Conservation (phyloP, 1,284 basidiomycete species). For the Sphaerobolus stellatus region DNA sequence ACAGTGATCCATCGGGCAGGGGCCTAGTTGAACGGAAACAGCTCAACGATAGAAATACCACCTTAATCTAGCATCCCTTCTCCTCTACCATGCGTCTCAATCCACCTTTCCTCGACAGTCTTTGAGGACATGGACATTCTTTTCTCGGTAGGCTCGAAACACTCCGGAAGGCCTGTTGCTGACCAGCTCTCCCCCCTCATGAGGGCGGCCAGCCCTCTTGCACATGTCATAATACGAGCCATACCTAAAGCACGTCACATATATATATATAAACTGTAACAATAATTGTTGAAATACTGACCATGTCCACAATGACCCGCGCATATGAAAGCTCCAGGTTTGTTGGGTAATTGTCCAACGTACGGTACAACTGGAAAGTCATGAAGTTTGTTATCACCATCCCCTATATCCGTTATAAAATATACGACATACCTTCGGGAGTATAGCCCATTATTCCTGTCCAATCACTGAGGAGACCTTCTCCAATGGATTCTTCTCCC, state of each 20-base stretch:
- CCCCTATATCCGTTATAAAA: neutral
- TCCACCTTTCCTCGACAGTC: neutral
- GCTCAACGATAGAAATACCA: too few species aligned
- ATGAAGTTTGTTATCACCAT: neutral
- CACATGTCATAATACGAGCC: constrained; percentile 29
- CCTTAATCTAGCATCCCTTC: too few species aligned
- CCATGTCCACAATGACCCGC: constrained; percentile 32
- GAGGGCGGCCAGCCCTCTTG: constrained; percentile 25
- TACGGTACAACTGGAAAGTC: constrained; percentile 23
- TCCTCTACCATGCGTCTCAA: constrained; percentile 4
- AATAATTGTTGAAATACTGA: constrained; percentile 2
- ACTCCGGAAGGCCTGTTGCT: constrained; percentile 28
- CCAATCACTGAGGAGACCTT: constrained; percentile 28
- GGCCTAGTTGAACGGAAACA: too few species aligned
- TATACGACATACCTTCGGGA: constrained; percentile 16
- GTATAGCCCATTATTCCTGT: constrained; percentile 31
- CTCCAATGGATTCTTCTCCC: constrained; percentile 24
- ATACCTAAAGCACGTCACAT: constrained; percentile 13
- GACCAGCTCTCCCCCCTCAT: constrained; percentile 22
- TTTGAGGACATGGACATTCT: constrained; percentile 1
- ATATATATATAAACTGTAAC: neutral
- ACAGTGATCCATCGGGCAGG: too few species aligned
- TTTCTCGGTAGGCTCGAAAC: constrained; percentile 26
- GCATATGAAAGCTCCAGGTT: constrained; percentile 26
- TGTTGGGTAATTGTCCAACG: constrained; percentile 27